Percentiles rank a stretch among this genome's conserved stretches.
Evolutionary conservation across 2,329 filamentous ascomycete genomes (phyloP).

Genomic region (Colletotrichum truncatum): DNA sequence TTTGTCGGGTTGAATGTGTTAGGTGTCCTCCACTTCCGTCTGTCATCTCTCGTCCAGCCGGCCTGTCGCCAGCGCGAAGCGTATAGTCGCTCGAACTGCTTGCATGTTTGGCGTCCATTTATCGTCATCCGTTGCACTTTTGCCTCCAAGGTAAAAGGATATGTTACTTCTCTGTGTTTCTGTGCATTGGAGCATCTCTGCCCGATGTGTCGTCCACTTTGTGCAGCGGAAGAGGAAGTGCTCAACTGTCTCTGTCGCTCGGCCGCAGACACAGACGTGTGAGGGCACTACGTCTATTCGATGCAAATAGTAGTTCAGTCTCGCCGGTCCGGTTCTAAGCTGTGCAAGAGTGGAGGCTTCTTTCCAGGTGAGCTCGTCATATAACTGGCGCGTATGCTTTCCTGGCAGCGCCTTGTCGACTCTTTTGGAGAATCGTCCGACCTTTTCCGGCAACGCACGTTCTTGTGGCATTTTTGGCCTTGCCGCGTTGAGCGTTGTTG

Average conservation of each 20-base stretch:
- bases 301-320: constrained; percentile 31
- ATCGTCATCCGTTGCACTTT: background rate
- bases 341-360: no score
- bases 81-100: no score
- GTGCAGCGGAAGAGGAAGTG: constrained; percentile 26
- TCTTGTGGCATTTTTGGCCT: no score
- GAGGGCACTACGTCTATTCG: constrained; percentile 11
- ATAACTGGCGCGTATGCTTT: constrained; percentile 31
- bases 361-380: constrained; percentile 30
- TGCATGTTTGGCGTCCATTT: background rate
- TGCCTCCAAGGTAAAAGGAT: background rate
- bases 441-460: background rate
- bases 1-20: background rate
- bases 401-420: constrained; percentile 16
- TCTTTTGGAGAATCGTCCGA: background rate
- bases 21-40: background rate
- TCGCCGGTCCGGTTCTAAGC: no score
- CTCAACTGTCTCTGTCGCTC: constrained; percentile 35
- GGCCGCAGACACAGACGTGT: constrained; percentile 22
- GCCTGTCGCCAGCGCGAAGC: background rate
- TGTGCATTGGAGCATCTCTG: background rate
- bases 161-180: background rate
- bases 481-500: background rate
- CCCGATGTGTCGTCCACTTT: constrained; percentile 34
- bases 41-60: background rate